Conservation (phyloP, 768 basidiomycete species). For the Phanerochaete carnosa region DNA sequence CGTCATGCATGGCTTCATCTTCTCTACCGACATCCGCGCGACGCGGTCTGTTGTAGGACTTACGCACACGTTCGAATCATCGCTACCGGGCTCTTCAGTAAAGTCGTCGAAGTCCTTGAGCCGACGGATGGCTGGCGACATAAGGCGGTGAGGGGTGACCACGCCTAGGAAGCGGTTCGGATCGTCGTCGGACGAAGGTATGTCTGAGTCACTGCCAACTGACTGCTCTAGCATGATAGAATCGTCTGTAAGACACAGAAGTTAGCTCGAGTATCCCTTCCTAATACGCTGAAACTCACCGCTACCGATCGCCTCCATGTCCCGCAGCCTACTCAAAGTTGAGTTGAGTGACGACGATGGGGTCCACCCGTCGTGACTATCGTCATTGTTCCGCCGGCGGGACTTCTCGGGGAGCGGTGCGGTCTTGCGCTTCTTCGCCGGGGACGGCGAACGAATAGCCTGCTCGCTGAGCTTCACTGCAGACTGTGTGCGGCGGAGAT, state of each 20-base stretch:
- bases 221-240: constrained; percentile 37
- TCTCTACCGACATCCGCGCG: constrained; percentile 13
- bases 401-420: neutral
- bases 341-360: constrained; percentile 16
- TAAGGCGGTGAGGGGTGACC: constrained; percentile 66
- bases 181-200: constrained; percentile 63
- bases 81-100: constrained; percentile 41
- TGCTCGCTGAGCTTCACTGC: neutral
- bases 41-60: constrained; percentile 46
- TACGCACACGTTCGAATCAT: constrained; percentile 40
- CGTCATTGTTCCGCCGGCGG: neutral
- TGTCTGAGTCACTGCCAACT: constrained; percentile 17
- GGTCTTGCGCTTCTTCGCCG: neutral
- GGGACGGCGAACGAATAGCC: too few species aligned
- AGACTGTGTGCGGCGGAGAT: neutral
- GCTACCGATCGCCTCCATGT: constrained; percentile 27
- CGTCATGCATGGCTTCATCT: neutral
- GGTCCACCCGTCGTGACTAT: neutral
- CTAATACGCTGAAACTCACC: constrained; percentile 24
- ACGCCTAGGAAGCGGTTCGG: constrained; percentile 47
- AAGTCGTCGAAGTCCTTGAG: constrained; percentile 18
- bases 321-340: constrained; percentile 21
- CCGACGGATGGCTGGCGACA: constrained; percentile 55
- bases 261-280: neutral
- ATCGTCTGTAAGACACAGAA: constrained; percentile 36